Percentiles rank a stretch among this genome's conserved stretches.
Conservation (phyloP, 192 early-diverging fungal genomes). For the Entophlyctis luteolus region DNA sequence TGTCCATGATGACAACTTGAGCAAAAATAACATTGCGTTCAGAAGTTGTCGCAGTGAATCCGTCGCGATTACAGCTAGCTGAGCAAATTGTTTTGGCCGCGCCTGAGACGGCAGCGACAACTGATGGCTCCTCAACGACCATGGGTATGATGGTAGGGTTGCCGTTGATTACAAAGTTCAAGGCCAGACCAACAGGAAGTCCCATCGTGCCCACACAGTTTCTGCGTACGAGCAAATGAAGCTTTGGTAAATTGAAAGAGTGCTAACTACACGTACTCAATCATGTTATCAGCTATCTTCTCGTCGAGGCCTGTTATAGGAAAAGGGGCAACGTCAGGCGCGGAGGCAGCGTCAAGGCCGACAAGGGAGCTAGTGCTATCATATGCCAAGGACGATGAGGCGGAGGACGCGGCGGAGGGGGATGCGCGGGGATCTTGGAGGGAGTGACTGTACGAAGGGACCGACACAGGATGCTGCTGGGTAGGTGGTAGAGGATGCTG, state of each 20-base stretch:
- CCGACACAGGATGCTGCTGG: no score
- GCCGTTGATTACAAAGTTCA: conserved; percentile 70
- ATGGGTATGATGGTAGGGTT: conserved; percentile 62
- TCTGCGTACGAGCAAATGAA: no score
- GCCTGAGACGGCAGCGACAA: conserved; percentile 72
- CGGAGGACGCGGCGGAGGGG: conserved; percentile 8
- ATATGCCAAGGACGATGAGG: not conserved
- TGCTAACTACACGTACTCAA: no score
- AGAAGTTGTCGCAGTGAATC: conserved; percentile 56
- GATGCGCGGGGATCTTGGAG: not conserved
- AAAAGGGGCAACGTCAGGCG: conserved; percentile 39
- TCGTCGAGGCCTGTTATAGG: conserved; percentile 64
- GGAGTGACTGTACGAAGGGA: not conserved
- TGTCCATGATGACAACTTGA: conserved; percentile 14
- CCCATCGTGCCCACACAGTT: conserved; percentile 55
- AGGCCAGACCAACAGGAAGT: conserved; percentile 65
- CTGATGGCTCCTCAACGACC: conserved; percentile 75
- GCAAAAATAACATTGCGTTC: conserved; percentile 68
- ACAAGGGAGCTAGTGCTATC: conserved; percentile 7
- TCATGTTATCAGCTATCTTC: conserved; percentile 71
- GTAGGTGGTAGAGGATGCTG: no score
- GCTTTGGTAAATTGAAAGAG: no score
- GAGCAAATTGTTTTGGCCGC: conserved; percentile 66
- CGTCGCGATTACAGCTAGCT: conserved; percentile 35
- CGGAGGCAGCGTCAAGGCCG: conserved; percentile 23